Percentiles rank a stretch among this genome's conserved stretches.
These are phyloP conservation scores for Trypanosoma boissoni DNA, from an alignment of 208 protist genomes.

Conservation along the genomic window DNA sequence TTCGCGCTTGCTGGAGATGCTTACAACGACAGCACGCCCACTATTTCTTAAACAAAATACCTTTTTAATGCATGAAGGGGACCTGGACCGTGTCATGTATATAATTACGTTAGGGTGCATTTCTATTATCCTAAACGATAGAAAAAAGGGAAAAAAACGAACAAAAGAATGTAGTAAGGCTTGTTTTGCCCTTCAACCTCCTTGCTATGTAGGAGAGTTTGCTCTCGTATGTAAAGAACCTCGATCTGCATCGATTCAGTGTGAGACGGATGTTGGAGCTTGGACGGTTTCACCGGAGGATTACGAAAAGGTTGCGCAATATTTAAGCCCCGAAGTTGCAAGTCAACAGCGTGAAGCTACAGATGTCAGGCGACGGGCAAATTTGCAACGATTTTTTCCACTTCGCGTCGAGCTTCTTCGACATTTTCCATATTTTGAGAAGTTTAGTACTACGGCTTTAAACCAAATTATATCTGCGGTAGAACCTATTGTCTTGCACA, in stretches of 20 bases:
- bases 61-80: constrained; percentile 90
- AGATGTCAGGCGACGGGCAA: constrained; percentile 74
- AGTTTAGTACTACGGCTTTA: constrained; percentile 61
- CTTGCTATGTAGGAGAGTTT: constrained; percentile 88
- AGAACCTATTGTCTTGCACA: constrained; percentile 82
- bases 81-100: constrained; percentile 84
- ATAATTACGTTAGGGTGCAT: constrained; percentile 79
- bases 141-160: constrained; percentile 65
- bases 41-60: constrained; percentile 51
- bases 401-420: constrained; percentile 68
- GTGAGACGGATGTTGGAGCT: constrained; percentile 79
- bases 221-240: constrained; percentile 88
- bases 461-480: constrained; percentile 55
- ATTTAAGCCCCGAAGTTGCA: constrained; percentile 67
- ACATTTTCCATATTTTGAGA: constrained; percentile 76
- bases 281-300: constrained; percentile 78
- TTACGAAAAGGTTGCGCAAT: constrained; percentile 74
- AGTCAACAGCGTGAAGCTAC: constrained; percentile 84
- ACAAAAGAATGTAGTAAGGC: constrained; percentile 74
- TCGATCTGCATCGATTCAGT: constrained; percentile 79
- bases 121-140: constrained; percentile 67
- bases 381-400: constrained; percentile 82
- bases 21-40: constrained; percentile 60
- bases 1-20: constrained; percentile 53
- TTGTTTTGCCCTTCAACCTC: constrained; percentile 63